Evolutionary conservation across 345 rosid genomes (phyloP), one percentile per base, ranked within the genome.

Genomic region (Combretum micranthum): DNA sequence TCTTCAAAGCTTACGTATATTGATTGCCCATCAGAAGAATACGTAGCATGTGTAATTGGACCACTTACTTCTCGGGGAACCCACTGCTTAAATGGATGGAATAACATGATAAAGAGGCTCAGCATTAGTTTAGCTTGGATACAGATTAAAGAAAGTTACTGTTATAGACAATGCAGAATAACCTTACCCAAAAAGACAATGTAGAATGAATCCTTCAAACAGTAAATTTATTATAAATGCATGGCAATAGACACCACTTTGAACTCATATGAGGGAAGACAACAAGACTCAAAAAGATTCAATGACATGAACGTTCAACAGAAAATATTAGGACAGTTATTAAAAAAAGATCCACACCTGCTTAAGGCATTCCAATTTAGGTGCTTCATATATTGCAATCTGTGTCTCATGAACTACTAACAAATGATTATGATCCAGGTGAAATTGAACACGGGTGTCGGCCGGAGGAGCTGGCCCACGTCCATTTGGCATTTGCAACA

Each of bases 391-490:
- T 46, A 80, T 76, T 6, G 97, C 90, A 51, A 90, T 75, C 65
- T 84, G 95, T 14, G 90, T 79, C 74, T 86, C 90, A 62, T 90
- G 95, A 66, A 86, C 83, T 0, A 71, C 95, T 57, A 90, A 68
- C 55, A 90, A 69, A 69, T 78, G 90, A 22, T 39, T 75, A 71
- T 83, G 88, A 68, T 86, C 88, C 56, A 56, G 55, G 59, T 86
- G 95, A 63, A 90, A 86, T 57, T 86, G 90, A 57, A 90, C 90
- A 18, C 88, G 83, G 19, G 95, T 90, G 59, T 90, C 95, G 20
- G 87, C 76, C 52, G 73, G 68, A 53, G 83, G 68, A 50, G 95
- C 57, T 50, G 78, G 65, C 5, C 67, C 49, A 57, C 74, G 73
- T 44, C 89, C 83, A 44, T 54, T 13, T 4, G 84, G 89, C 52